Percentiles rank a stretch among this genome's conserved stretches.
Conservation (phyloP, 1,284 basidiomycete genomes). For the Malassezia vespertilionis region DNA sequence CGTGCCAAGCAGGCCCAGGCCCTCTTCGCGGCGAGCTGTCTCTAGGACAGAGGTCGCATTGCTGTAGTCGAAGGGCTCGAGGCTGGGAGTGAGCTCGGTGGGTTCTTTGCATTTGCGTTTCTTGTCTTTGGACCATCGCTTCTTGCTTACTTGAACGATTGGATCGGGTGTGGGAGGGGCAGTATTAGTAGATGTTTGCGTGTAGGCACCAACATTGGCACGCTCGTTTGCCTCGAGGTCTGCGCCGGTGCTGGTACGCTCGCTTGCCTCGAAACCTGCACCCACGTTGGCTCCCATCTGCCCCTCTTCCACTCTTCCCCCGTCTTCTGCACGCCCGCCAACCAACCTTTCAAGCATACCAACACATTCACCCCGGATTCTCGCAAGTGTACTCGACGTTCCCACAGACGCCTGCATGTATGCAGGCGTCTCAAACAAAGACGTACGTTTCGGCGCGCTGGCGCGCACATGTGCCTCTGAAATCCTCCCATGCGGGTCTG, state of each 20-base stretch:
- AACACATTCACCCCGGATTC: conserved; percentile 10
- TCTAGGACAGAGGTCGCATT: conserved; percentile 5
- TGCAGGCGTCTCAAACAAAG: conserved; percentile 11
- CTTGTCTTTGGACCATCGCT: conserved; percentile 9
- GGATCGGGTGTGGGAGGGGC: background rate
- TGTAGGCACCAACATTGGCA: background rate
- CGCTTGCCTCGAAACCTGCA: background rate
- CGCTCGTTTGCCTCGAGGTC: background rate
- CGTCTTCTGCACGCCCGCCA: no score
- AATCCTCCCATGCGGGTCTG: background rate
- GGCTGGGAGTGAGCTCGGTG: background rate
- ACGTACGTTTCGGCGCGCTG: conserved; percentile 5
- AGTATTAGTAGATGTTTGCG: background rate
- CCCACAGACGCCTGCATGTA: background rate
- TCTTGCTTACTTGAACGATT: conserved; percentile 12
- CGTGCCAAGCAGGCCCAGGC: background rate
- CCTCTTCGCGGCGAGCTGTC: background rate
- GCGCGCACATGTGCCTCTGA: background rate
- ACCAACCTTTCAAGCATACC: conserved; percentile 1
- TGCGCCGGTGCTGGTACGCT: background rate
- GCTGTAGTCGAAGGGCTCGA: conserved; percentile 12
- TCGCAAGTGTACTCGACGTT: background rate
- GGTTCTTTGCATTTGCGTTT: conserved; percentile 6
- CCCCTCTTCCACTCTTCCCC: background rate
- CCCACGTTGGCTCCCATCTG: background rate